Evolutionary conservation across 768 basidiomycete species (phyloP).

Genomic region (Myochromella boudieri): DNA sequence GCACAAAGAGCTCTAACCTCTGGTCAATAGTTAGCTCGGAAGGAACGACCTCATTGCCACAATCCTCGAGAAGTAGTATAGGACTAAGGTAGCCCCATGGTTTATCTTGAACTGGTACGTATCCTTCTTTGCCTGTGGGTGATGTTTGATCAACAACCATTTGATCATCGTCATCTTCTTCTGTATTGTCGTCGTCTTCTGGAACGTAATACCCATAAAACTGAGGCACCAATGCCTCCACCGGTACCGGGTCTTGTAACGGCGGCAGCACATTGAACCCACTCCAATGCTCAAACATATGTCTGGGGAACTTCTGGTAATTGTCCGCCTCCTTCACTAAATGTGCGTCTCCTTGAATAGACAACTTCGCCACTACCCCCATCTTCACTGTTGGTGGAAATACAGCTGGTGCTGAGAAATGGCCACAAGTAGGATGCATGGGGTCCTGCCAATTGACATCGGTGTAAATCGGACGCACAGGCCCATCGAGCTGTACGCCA

Average conservation of each 20-base stretch:
- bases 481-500: constrained; percentile 8
- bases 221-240: constrained; percentile 56
- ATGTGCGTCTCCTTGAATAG: constrained; percentile 35
- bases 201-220: constrained; percentile 61
- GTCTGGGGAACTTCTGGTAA: constrained; percentile 43
- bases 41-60: constrained; percentile 30
- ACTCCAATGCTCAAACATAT: constrained; percentile 49
- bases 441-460: constrained; percentile 31
- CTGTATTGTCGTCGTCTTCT: constrained; percentile 5
- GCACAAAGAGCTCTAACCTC: constrained; percentile 22
- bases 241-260: constrained; percentile 42
- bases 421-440: constrained; percentile 28
- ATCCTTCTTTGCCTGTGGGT: not conserved
- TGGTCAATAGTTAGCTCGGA: constrained; percentile 35
- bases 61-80: constrained; percentile 43
- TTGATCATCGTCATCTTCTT: constrained; percentile 4
- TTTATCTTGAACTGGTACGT: too few species aligned
- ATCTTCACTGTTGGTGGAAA: constrained; percentile 39
- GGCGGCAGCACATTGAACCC: constrained; percentile 47
- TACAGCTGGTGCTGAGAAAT: constrained; percentile 16
- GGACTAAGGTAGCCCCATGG: constrained; percentile 32
- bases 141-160: not conserved
- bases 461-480: constrained; percentile 19
- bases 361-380: constrained; percentile 44
- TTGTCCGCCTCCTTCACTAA: constrained; percentile 39